Percentiles rank a stretch among this genome's conserved stretches.
These are phyloP conservation scores for Colletotrichum abscissum DNA, from an alignment of 2,329 filamentous ascomycete species.

Conservation along the genomic window DNA sequence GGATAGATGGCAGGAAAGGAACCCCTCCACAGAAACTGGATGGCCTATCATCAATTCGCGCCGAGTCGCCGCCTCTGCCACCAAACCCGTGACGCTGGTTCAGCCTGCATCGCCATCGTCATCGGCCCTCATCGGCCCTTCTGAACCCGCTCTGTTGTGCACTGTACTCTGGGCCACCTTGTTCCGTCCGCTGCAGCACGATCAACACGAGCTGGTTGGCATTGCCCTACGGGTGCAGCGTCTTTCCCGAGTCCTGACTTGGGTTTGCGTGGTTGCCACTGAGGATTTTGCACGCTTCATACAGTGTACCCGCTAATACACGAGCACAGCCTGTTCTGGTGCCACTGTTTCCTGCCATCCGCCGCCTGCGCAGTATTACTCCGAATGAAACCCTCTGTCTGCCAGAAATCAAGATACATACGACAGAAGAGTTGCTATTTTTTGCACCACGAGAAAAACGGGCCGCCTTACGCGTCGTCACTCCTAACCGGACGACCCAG, in stretches of 20 bases:
- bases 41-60: not conserved
- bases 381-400: slow-evolving; percentile 27
- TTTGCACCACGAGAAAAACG: slow-evolving; percentile 30
- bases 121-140: not conserved
- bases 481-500: not conserved
- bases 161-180: not conserved
- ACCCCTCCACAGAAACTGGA: not conserved
- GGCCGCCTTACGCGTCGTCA: slow-evolving; percentile 33
- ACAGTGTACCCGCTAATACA: slow-evolving; percentile 14
- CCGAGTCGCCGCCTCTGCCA: slow-evolving; percentile 1
- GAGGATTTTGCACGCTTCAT: not conserved
- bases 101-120: slow-evolving; percentile 21
- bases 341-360: slow-evolving; percentile 22
- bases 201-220: not conserved
- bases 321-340: slow-evolving; percentile 24
- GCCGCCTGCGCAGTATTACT: not conserved
- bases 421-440: slow-evolving; percentile 25
- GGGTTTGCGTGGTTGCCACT: not conserved
- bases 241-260: not conserved
- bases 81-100: slow-evolving; percentile 12
- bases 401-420: slow-evolving; percentile 10
- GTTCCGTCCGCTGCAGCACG: not conserved
- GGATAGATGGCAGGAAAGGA: not conserved
- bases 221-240: not conserved
- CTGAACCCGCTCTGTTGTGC: not conserved